Evolutionary conservation across 306 rosid species (phyloP).

Genomic region (Chamaecrista fasciculata): DNA sequence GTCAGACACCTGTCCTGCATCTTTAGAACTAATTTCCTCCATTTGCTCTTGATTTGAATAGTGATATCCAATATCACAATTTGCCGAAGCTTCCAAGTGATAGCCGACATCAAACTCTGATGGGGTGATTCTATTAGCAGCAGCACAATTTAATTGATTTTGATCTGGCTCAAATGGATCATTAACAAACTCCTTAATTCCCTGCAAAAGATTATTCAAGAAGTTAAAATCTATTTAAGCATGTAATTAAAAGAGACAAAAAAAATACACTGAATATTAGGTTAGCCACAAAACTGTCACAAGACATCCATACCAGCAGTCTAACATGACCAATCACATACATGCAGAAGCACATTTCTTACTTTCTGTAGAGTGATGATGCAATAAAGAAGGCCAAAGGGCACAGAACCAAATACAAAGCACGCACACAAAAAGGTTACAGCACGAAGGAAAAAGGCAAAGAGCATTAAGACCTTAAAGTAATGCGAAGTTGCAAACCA

Average conservation of each 20-base stretch:
- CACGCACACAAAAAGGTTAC: not conserved
- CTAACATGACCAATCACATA: constrained; percentile 1
- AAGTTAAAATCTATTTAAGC: not conserved
- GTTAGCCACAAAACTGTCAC: constrained; percentile 17
- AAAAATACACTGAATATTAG: constrained; percentile 1
- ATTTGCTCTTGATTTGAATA: constrained; percentile 26
- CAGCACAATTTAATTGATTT: constrained; percentile 32
- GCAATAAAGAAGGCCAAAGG: not conserved
- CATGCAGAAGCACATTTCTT: not conserved
- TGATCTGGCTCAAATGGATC: constrained; percentile 24
- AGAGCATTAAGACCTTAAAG: not conserved
- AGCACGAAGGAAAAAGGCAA: not conserved
- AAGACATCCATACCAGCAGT: constrained; percentile 18
- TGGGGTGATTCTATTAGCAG: constrained; percentile 30
- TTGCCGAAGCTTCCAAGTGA: constrained; percentile 34
- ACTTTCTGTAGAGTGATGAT: not conserved
- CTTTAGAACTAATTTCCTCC: constrained; percentile 34
- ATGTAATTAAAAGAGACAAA: constrained; percentile 23
- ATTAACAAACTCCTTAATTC: constrained; percentile 32
- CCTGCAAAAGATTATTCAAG: constrained; percentile 43
- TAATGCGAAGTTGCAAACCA: not conserved
- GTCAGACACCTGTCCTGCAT: constrained; percentile 19
- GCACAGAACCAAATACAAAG: not conserved
- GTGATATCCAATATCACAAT: constrained; percentile 28
- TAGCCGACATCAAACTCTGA: constrained; percentile 29